These are phyloP conservation scores for Pleurozium schreberi DNA, from an alignment of 225 moss, liverwort and hornwort species.

Conservation along the genomic window DNA sequence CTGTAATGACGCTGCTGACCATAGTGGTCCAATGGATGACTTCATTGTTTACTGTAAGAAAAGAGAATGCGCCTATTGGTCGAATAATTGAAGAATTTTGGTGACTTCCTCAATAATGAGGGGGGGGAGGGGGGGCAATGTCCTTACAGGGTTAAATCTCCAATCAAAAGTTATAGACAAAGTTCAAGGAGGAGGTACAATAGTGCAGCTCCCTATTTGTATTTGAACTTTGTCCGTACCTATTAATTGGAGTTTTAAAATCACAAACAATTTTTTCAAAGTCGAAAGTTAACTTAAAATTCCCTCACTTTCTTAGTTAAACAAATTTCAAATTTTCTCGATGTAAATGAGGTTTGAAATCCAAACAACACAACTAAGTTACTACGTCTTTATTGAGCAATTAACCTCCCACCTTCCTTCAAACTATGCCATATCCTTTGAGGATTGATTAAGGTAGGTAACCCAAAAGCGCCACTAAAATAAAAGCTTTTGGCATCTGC, in stretches of 20 bases:
- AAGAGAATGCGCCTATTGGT: no score
- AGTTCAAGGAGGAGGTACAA: neutral
- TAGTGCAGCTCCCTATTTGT: neutral
- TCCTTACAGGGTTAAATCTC: no score
- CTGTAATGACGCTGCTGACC: no score
- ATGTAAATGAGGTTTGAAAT: neutral
- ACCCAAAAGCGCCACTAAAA: no score
- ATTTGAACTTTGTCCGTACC: neutral
- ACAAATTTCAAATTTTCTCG: neutral
- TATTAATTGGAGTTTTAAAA: neutral
- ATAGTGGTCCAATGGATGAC: no score
- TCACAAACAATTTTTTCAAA: neutral
- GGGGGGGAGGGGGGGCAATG: no score
- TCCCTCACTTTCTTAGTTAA: neutral
- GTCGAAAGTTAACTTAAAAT: neutral
- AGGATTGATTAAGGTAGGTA: neutral
- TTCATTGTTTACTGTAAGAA: no score
- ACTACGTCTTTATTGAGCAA: neutral
- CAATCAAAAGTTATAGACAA: neutral
- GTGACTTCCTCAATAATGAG: no score
- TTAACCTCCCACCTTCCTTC: neutral
- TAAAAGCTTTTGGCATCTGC: constrained; percentile 89
- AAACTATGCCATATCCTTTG: neutral
- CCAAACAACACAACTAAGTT: neutral
- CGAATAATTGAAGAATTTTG: no score